phyloP scores from a whole-genome alignment of 2,329 filamentous ascomycete species.

The Elsinoe arachidis region DNA sequence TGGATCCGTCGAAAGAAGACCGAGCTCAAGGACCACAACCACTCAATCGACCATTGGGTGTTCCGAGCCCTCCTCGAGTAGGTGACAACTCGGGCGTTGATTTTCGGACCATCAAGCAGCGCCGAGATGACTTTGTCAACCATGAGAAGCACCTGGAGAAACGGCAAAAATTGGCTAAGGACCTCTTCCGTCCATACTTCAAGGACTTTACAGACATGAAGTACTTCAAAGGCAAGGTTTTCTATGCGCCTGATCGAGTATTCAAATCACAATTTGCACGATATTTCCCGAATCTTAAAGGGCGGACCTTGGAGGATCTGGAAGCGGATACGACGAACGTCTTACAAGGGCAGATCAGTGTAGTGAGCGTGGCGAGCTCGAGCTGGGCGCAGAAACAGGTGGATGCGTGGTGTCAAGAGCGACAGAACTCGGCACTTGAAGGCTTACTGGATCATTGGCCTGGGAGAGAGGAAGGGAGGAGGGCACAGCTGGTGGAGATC shows the following conservation, averaged over 20 bases:
- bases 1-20: constrained; percentile 20
- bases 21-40: constrained; percentile 44
- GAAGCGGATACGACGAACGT: constrained; percentile 66
- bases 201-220: constrained; percentile 86
- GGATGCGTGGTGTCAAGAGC: constrained; percentile 57
- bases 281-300: constrained; percentile 88
- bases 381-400: constrained; percentile 80
- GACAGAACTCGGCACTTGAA: constrained; percentile 62
- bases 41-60: constrained; percentile 69
- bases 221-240: constrained; percentile 80
- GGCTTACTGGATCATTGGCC: constrained; percentile 40
- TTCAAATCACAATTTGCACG: constrained; percentile 76
- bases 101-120: constrained; percentile 55
- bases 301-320: constrained; percentile 64
- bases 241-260: constrained; percentile 71
- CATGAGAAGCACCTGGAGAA: constrained; percentile 75
- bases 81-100: constrained; percentile 81
- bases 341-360: constrained; percentile 62
- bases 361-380: constrained; percentile 75
- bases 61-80: constrained; percentile 59
- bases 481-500: constrained; percentile 71
- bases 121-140: constrained; percentile 70
- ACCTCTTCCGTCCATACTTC: constrained; percentile 84
- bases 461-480: constrained; percentile 33
- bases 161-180: constrained; percentile 64